phyloP scores from a whole-genome alignment of 2,329 filamentous ascomycete species.

The Trichoderma koningii region DNA sequence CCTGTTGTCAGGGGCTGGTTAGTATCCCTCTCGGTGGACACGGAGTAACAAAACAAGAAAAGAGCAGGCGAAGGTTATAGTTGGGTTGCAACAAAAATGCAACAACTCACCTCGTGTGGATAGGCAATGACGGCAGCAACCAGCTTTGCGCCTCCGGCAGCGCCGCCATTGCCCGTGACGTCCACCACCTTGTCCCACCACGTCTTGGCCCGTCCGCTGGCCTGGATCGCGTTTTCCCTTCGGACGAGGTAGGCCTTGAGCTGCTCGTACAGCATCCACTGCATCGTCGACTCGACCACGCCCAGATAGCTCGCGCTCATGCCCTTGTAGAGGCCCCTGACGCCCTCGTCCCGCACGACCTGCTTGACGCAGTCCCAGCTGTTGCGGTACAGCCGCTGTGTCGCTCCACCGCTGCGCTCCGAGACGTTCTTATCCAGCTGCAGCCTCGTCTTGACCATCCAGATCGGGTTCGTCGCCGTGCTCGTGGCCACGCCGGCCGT shows the following conservation, averaged over 20 bases:
- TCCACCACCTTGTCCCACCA: slow-evolving; percentile 74
- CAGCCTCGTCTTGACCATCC: slow-evolving; percentile 90
- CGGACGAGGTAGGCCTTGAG: slow-evolving; percentile 74
- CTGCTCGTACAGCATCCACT: slow-evolving; percentile 94
- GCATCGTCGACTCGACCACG: slow-evolving; percentile 84
- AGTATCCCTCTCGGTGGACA: not conserved
- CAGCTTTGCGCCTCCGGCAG: slow-evolving; percentile 83
- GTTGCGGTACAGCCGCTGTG: slow-evolving; percentile 75
- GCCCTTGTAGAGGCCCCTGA: slow-evolving; percentile 82
- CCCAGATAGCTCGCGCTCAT: slow-evolving; percentile 90
- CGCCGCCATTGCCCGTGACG: slow-evolving; percentile 76
- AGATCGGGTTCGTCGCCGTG: slow-evolving; percentile 93
- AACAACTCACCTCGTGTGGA: slow-evolving; percentile 75
- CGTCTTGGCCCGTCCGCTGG: slow-evolving; percentile 63
- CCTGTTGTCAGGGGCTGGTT: slow-evolving; percentile 46
- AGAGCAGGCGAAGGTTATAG: not conserved
- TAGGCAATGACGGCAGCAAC: slow-evolving; percentile 83
- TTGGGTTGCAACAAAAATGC: not conserved
- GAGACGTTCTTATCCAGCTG: slow-evolving; percentile 88
- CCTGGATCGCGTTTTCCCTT: slow-evolving; percentile 60
- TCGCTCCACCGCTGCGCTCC: slow-evolving; percentile 55
- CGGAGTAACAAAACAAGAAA: not conserved
- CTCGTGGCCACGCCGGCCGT: slow-evolving; percentile 81
- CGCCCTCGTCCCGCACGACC: slow-evolving; percentile 76
- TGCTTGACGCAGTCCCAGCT: slow-evolving; percentile 85